Percentiles rank a stretch among this genome's conserved stretches.
Evolutionary conservation across 2,329 filamentous ascomycete genomes (phyloP).

Genomic region (Fusarium scirpi): DNA sequence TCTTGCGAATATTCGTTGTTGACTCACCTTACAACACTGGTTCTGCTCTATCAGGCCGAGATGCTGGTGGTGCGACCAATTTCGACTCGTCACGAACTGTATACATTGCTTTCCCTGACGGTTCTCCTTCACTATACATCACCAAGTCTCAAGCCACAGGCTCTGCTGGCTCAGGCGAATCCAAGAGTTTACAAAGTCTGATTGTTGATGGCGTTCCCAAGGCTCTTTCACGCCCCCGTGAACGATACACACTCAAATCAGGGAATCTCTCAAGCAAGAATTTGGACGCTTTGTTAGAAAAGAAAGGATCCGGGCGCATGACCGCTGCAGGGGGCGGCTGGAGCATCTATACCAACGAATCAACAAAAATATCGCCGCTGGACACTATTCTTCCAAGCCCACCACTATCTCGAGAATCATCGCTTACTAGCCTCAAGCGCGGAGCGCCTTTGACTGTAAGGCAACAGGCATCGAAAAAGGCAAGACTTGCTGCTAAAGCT

Average conservation of each 20-base stretch:
- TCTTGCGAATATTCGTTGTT: conserved; percentile 82
- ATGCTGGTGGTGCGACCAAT: conserved; percentile 55
- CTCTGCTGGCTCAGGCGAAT: conserved; percentile 61
- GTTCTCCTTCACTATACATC: conserved; percentile 79
- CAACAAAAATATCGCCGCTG: conserved; percentile 65
- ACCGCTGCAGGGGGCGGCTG: conserved; percentile 83
- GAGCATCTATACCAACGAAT: conserved; percentile 79
- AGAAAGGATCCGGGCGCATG: conserved; percentile 75
- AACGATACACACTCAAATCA: conserved; percentile 75
- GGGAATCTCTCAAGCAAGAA: conserved; percentile 79
- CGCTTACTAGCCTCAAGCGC: conserved; percentile 48
- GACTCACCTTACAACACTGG: conserved; percentile 82
- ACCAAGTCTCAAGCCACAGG: conserved; percentile 63
- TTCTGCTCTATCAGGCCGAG: conserved; percentile 57
- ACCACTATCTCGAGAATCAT: conserved; percentile 56
- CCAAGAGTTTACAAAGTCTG: conserved; percentile 74
- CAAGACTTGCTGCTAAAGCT: conserved; percentile 71
- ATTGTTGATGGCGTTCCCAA: conserved; percentile 85
- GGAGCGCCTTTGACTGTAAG: conserved; percentile 41
- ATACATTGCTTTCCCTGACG: conserved; percentile 85
- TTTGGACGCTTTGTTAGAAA: conserved; percentile 75
- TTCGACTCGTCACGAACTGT: conserved; percentile 78
- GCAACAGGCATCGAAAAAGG: conserved; percentile 64
- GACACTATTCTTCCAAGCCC: conserved; percentile 63
- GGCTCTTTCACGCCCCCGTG: conserved; percentile 79